These are phyloP conservation scores for Pythium graminicola DNA, from an alignment of 352 stramenopile species.

Conservation along the genomic window DNA sequence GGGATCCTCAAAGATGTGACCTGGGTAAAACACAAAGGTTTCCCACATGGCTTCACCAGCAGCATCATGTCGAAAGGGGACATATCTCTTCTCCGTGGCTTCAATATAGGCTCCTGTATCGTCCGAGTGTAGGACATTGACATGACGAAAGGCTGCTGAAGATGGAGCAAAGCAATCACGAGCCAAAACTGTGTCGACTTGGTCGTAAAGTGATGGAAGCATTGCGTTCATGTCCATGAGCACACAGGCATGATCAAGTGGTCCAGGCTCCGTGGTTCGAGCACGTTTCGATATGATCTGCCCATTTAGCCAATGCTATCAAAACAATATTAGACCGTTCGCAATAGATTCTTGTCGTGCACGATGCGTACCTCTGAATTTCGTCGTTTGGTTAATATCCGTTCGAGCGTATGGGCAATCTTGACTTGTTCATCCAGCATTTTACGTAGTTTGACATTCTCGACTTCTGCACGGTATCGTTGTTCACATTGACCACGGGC, in stretches of 20 bases:
- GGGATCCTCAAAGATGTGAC: background rate
- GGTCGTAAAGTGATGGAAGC: constrained; percentile 12
- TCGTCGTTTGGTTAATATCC: constrained; percentile 13
- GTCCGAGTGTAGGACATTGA: constrained; percentile 4
- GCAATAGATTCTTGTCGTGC: background rate
- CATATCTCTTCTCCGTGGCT: constrained; percentile 2
- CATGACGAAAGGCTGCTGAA: constrained; percentile 1
- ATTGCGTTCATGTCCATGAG: constrained; percentile 4
- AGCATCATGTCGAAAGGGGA: constrained; percentile 9
- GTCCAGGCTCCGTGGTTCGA: background rate
- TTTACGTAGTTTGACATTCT: constrained; percentile 54
- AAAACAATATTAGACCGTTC: background rate
- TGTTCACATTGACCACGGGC: constrained; percentile 20
- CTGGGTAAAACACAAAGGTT: constrained; percentile 3
- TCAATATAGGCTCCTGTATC: constrained; percentile 10
- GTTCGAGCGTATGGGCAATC: constrained; percentile 26
- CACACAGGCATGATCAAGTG: background rate
- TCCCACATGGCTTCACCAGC: constrained; percentile 11
- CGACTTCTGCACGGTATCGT: constrained; percentile 34
- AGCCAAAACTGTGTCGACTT: constrained; percentile 10
- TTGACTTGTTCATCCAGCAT: constrained; percentile 59
- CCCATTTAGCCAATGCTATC: background rate
- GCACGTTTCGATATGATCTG: background rate
- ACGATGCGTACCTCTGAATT: constrained; percentile 1
- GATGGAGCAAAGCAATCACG: constrained; percentile 8